Evolutionary conservation across 345 rosid species (phyloP).

Genomic region (Fremontodendron californicum): DNA sequence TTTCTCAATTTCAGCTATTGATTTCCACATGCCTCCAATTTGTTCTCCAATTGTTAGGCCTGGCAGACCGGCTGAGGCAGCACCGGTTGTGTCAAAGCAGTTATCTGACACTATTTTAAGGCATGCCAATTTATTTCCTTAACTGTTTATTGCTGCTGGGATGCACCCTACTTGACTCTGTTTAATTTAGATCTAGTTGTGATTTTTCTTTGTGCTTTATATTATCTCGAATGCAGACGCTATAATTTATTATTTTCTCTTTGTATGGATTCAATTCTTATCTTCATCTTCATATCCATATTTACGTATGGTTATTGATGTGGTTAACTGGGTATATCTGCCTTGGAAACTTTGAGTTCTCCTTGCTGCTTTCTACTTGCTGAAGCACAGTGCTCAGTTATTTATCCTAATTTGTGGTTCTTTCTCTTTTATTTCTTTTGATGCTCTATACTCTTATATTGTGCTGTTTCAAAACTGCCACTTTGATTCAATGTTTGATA

Average conservation of each 20-base stretch:
- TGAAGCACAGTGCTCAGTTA: not conserved
- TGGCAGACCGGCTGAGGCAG: conserved; percentile 91
- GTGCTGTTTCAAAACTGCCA: not conserved
- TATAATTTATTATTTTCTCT: not conserved
- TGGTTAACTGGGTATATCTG: not conserved
- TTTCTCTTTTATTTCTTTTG: not conserved
- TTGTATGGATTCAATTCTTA: not conserved
- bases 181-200: not conserved
- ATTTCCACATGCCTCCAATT: conserved; percentile 94
- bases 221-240: not conserved
- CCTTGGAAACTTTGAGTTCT: not conserved
- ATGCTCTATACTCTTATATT: not conserved
- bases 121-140: conserved; percentile 27
- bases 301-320: not conserved
- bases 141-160: conserved; percentile 1
- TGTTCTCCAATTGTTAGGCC: conserved; percentile 93
- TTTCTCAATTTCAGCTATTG: conserved; percentile 51
- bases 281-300: not conserved
- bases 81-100: conserved; percentile 79
- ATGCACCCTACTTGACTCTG: not conserved
- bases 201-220: not conserved
- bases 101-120: conserved; percentile 70
- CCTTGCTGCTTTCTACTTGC: not conserved
- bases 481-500: conserved; percentile 1
- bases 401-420: not conserved